phyloP scores from a whole-genome alignment of 331 rosid species.

The Arachis monticola region DNA sequence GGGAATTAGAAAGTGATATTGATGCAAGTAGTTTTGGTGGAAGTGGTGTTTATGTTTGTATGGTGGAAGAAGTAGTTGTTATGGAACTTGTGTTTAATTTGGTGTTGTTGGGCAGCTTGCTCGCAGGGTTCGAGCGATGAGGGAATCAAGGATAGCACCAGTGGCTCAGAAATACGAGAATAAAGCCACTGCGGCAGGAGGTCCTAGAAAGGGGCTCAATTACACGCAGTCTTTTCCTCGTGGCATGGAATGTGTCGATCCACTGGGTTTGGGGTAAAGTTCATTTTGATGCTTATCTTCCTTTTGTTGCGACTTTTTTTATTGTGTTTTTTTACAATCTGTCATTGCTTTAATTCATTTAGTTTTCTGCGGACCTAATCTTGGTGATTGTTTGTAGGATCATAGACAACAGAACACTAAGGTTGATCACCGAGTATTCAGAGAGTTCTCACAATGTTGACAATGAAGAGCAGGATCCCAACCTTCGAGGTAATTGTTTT shows the following conservation, averaged over 20 bases:
- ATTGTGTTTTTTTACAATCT: conserved; percentile 1
- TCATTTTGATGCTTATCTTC: conserved; percentile 36
- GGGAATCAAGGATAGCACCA: conserved; percentile 94
- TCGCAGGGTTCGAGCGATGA: conserved; percentile 97
- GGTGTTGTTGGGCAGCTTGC: conserved; percentile 77
- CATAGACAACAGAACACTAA: conserved; percentile 88
- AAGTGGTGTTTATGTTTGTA: not conserved
- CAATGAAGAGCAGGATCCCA: conserved; percentile 58
- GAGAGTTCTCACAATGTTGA: conserved; percentile 68
- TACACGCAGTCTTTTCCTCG: conserved; percentile 87
- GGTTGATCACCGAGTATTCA: conserved; percentile 74
- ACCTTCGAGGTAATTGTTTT: conserved; percentile 75
- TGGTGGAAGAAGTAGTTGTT: conserved; percentile 31
- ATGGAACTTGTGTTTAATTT: conserved; percentile 45
- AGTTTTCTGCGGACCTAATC: conserved; percentile 32
- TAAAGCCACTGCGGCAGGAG: conserved; percentile 47
- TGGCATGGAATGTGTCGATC: conserved; percentile 98
- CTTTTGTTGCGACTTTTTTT: conserved; percentile 3
- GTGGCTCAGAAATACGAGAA: conserved; percentile 78
- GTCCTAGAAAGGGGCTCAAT: conserved; percentile 63
- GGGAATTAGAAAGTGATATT: not conserved
- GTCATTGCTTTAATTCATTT: conserved; percentile 15
- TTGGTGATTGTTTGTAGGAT: conserved; percentile 58
- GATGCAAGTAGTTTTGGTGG: not conserved
- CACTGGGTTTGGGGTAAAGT: conserved; percentile 88